Conservation (phyloP, 1,284 basidiomycete genomes). For the Cutaneotrichosporon sp. region DNA sequence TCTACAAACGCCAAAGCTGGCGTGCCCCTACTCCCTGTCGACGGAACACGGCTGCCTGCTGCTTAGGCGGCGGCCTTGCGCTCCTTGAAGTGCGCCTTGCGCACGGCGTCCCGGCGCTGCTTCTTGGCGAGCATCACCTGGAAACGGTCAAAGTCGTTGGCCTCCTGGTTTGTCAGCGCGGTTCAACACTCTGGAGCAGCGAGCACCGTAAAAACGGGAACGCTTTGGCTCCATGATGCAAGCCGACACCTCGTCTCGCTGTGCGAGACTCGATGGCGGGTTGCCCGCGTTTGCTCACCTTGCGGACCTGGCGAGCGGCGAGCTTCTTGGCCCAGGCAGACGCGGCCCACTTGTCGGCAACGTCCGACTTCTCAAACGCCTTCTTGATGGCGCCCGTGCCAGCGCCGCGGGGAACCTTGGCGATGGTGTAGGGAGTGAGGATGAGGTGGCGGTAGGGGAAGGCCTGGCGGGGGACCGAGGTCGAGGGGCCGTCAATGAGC, state of each 20-base stretch:
- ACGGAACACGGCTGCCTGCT: not conserved
- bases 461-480: slow-evolving; percentile 84
- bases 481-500: slow-evolving; percentile 88
- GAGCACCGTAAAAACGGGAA: not conserved
- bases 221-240: not conserved
- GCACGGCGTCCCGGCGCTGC: slow-evolving; percentile 50
- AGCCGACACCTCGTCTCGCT: not conserved
- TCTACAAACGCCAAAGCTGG: slow-evolving; percentile 6
- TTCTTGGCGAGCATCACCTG: slow-evolving; percentile 55
- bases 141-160: slow-evolving; percentile 89
- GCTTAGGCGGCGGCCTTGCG: slow-evolving; percentile 48
- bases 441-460: slow-evolving; percentile 88
- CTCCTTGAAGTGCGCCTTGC: slow-evolving; percentile 51
- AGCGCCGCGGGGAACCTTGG: slow-evolving; percentile 80
- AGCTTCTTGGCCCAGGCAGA: slow-evolving; percentile 90
- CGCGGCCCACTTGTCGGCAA: slow-evolving; percentile 60
- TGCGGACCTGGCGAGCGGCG: slow-evolving; percentile 67
- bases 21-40: not conserved
- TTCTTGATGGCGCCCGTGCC: slow-evolving; percentile 79
- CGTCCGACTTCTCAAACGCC: slow-evolving; percentile 64
- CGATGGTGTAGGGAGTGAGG: slow-evolving; percentile 81
- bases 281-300: slow-evolving; percentile 50
- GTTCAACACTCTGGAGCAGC: not conserved
- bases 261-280: not conserved
- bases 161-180: slow-evolving; percentile 36